Percentiles rank a stretch among this genome's conserved stretches.
Evolutionary conservation across 176 grass and related monocot genomes (phyloP).

Genomic region (Miscanthus lutarioriparius): DNA sequence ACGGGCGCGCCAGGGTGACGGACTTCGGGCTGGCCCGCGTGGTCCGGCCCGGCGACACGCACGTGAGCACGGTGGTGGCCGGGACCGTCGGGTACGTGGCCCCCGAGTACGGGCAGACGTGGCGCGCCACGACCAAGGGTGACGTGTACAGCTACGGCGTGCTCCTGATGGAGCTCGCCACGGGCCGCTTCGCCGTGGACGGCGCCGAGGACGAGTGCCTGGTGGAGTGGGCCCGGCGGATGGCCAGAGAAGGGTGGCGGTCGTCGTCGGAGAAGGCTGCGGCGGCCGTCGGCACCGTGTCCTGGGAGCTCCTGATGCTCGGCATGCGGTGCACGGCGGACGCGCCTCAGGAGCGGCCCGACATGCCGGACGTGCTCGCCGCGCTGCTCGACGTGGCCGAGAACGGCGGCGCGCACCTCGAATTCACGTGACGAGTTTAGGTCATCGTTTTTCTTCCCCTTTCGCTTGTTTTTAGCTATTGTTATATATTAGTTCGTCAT

Average conservation of each 20-base stretch:
- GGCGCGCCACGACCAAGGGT: slow-evolving; percentile 84
- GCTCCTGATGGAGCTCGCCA: slow-evolving; percentile 83
- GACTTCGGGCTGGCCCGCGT: slow-evolving; percentile 86
- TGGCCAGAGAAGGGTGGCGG: slow-evolving; percentile 39
- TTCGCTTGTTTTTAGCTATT: not conserved
- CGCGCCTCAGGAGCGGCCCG: slow-evolving; percentile 57
- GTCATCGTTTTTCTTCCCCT: not conserved
- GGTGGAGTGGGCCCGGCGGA: slow-evolving; percentile 62
- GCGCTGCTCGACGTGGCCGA: slow-evolving; percentile 36
- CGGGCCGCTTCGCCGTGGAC: slow-evolving; percentile 64
- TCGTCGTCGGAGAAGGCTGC: too few species aligned
- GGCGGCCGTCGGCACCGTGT: not conserved
- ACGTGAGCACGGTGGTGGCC: slow-evolving; percentile 91
- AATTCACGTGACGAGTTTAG: not conserved
- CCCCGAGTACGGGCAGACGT: slow-evolving; percentile 80
- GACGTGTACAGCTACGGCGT: slow-evolving; percentile 97
- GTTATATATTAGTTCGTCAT: not conserved
- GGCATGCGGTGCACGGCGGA: slow-evolving; percentile 68
- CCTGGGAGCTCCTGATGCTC: slow-evolving; percentile 49
- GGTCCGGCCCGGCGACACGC: slow-evolving; percentile 67
- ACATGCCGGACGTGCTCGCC: slow-evolving; percentile 55
- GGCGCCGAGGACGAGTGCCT: slow-evolving; percentile 79
- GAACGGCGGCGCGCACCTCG: not conserved
- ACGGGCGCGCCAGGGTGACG: slow-evolving; percentile 63
- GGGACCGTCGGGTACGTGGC: slow-evolving; percentile 99